phyloP scores from a whole-genome alignment of 257 asterid species.

The Solanum neorickii region DNA sequence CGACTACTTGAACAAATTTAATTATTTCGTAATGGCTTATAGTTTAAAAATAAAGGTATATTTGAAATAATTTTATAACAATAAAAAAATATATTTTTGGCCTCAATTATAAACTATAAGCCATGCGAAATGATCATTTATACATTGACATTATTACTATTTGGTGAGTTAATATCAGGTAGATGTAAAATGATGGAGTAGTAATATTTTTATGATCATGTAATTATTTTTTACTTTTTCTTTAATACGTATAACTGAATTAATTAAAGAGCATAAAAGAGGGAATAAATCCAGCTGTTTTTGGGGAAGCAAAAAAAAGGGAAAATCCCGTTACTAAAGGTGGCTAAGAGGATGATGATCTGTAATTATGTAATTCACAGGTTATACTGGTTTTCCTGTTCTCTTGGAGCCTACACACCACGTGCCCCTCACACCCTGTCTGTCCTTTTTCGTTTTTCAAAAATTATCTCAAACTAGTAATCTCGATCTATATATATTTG shows the following conservation, averaged over 20 bases:
- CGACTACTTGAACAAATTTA: background rate
- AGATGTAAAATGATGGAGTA: background rate
- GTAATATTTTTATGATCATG: background rate
- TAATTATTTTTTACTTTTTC: background rate
- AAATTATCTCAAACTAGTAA: background rate
- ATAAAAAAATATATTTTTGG: background rate
- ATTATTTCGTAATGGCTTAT: background rate
- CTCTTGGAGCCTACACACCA: background rate
- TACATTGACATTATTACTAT: background rate
- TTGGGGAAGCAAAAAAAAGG: background rate
- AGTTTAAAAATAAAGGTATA: background rate
- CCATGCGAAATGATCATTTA: background rate
- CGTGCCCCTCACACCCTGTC: background rate
- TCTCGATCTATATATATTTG: background rate
- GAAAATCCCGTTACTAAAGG: background rate
- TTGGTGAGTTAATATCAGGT: background rate
- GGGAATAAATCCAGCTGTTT: conserved; percentile 22
- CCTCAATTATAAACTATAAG: too few relatives aligned
- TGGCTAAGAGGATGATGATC: background rate
- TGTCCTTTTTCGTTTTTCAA: background rate
- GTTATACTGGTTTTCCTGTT: background rate
- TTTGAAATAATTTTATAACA: background rate
- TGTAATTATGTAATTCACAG: background rate
- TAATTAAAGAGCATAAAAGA: background rate
- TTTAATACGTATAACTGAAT: background rate